These are phyloP conservation scores for Trichomonas tenax DNA, from an alignment of 208 protist genomes.

Conservation along the genomic window DNA sequence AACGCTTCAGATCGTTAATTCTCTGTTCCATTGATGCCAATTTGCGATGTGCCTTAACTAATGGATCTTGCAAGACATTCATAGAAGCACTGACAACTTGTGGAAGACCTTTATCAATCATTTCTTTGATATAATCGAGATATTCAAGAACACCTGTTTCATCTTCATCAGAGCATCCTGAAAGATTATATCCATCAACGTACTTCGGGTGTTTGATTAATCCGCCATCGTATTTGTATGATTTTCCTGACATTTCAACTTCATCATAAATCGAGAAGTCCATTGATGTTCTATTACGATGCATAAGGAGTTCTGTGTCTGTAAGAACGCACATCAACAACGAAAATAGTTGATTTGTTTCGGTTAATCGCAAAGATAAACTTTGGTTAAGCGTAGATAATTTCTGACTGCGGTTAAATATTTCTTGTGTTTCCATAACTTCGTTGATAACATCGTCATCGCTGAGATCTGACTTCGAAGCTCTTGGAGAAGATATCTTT, in stretches of 20 bases:
- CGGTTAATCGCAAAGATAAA: neutral
- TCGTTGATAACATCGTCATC: neutral
- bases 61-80: neutral
- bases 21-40: neutral
- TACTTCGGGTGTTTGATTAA: neutral
- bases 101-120: neutral
- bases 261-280: neutral
- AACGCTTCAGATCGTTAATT: neutral
- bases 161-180: neutral
- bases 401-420: neutral
- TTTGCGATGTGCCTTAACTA: neutral
- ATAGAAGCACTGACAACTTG: neutral
- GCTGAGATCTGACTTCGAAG: neutral
- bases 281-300: neutral
- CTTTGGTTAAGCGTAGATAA: neutral
- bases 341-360: neutral
- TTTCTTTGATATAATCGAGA: neutral
- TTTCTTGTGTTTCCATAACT: neutral
- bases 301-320: neutral
- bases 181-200: neutral
- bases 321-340: neutral
- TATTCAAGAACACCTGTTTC: neutral
- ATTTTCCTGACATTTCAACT: neutral
- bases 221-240: neutral
- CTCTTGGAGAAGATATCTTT: neutral